These are phyloP conservation scores for Quillaja saponaria DNA, from an alignment of 306 rosid species.

Conservation along the genomic window DNA sequence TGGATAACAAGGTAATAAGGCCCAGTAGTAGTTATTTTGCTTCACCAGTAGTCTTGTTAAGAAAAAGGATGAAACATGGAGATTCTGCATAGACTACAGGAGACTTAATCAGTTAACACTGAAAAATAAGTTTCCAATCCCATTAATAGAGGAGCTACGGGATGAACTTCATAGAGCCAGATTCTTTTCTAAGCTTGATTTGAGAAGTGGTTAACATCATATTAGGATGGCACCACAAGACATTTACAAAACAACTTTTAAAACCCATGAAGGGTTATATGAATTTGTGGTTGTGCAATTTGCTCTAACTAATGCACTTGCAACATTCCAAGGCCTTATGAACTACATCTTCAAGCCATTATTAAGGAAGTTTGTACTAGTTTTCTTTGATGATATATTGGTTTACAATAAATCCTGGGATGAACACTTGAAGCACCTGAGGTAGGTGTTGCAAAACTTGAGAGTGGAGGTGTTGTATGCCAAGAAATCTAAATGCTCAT, in stretches of 20 bases:
- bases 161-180: not conserved
- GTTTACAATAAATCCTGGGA: not conserved
- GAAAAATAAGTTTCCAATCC: no score
- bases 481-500: not conserved
- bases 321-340: not conserved
- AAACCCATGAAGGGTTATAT: not conserved
- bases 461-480: not conserved
- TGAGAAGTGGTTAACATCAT: not conserved
- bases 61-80: no score
- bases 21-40: no score
- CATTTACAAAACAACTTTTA: not conserved
- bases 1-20: not conserved
- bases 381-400: not conserved
- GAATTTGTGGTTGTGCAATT: not conserved
- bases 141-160: not conserved
- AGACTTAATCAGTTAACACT: no score
- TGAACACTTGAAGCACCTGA: not conserved
- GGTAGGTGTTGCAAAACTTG: not conserved
- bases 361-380: not conserved
- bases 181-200: not conserved
- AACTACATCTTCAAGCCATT: not conserved
- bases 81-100: no score
- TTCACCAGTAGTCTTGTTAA: no score
- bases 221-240: not conserved
- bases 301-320: not conserved